Evolutionary conservation across 2,329 filamentous ascomycete genomes (phyloP).

Genomic region (Alternaria consortialis): DNA sequence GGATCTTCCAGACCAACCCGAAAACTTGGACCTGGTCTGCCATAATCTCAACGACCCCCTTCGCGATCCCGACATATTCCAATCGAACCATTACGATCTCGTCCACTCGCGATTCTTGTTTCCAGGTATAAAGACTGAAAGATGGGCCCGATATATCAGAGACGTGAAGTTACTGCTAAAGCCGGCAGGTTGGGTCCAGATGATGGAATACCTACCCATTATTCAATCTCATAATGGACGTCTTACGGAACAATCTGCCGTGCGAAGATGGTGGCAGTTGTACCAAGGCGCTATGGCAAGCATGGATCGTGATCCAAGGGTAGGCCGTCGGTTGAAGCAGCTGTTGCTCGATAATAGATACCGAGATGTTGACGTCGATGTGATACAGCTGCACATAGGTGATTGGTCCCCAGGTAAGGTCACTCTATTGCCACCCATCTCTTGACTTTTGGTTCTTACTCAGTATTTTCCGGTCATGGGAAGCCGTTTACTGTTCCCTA

Average conservation of each 20-base stretch:
- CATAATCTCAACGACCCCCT: constrained; percentile 53
- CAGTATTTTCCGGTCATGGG: background rate
- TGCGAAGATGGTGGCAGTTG: constrained; percentile 48
- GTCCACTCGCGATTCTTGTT: constrained; percentile 80
- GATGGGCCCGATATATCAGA: constrained; percentile 79
- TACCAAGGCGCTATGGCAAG: constrained; percentile 49
- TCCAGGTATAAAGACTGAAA: constrained; percentile 73
- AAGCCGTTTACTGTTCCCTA: background rate
- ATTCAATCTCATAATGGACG: constrained; percentile 86
- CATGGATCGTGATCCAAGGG: constrained; percentile 46
- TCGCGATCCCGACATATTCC: constrained; percentile 60
- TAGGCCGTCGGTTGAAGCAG: constrained; percentile 41
- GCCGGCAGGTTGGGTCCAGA: constrained; percentile 84
- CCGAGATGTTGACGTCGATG: constrained; percentile 40
- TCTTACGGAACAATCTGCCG: constrained; percentile 63
- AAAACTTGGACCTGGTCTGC: constrained; percentile 46
- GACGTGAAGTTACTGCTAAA: constrained; percentile 78
- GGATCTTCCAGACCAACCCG: constrained; percentile 47
- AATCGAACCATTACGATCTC: constrained; percentile 77
- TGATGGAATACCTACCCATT: constrained; percentile 87
- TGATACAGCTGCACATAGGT: constrained; percentile 49
- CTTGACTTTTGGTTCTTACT: background rate
- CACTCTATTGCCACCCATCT: background rate
- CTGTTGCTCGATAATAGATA: constrained; percentile 44
- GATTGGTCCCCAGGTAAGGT: constrained; percentile 47